phyloP scores from a whole-genome alignment of 805 yeast species.

The Zygosaccharomyces gambellarensis region DNA sequence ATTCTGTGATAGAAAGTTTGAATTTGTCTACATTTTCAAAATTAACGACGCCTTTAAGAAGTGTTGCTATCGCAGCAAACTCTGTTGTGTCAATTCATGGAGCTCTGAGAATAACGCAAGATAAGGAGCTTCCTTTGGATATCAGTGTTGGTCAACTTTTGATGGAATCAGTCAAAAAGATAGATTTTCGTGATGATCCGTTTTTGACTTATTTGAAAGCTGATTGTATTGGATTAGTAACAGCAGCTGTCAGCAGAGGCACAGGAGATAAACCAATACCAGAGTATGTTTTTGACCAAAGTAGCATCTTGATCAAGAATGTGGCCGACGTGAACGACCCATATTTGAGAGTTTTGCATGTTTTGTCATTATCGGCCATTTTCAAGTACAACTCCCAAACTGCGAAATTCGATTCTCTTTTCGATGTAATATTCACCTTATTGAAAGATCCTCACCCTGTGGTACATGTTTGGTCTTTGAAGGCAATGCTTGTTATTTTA shows the following conservation, averaged over 20 bases:
- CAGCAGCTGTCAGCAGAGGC: slow-evolving; percentile 31
- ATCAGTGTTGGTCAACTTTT: slow-evolving; percentile 41
- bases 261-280: slow-evolving; percentile 6
- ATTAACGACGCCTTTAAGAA: slow-evolving; percentile 32
- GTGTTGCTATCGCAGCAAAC: slow-evolving; percentile 55
- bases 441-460: slow-evolving; percentile 78
- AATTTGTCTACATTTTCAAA: slow-evolving; percentile 50
- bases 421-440: slow-evolving; percentile 55
- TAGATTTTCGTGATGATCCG: slow-evolving; percentile 39
- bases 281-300: slow-evolving; percentile 36
- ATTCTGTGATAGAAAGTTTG: slow-evolving; percentile 78
- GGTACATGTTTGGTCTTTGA: slow-evolving; percentile 70
- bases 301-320: slow-evolving; percentile 54
- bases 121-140: slow-evolving; percentile 28
- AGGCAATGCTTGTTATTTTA: slow-evolving; percentile 52
- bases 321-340: slow-evolving; percentile 67
- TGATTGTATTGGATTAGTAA: slow-evolving; percentile 52
- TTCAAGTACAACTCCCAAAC: slow-evolving; percentile 38
- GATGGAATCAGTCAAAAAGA: slow-evolving; percentile 46
- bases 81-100: slow-evolving; percentile 61
- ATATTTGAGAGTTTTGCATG: slow-evolving; percentile 53
- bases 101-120: slow-evolving; percentile 29
- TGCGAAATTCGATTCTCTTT: slow-evolving; percentile 42
- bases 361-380: slow-evolving; percentile 46
- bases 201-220: slow-evolving; percentile 46